These are phyloP conservation scores for Trapa incisa DNA, from an alignment of 345 rosid genomes.

Conservation along the genomic window DNA sequence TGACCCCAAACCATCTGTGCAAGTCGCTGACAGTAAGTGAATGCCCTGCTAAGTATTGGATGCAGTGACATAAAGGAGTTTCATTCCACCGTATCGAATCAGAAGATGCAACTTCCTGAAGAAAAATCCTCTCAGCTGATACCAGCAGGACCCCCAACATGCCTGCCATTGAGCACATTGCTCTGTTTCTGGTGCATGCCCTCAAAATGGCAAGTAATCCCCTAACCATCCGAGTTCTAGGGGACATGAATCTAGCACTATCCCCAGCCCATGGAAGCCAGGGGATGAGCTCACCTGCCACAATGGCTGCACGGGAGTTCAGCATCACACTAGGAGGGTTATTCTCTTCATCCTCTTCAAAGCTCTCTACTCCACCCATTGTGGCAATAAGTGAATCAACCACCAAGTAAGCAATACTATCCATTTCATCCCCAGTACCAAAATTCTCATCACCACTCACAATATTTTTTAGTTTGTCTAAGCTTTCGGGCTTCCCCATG, in stretches of 20 bases:
- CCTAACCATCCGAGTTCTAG: conserved; percentile 83
- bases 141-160: conserved; percentile 72
- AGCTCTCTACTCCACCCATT: conserved; percentile 99
- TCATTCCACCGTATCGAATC: conserved; percentile 56
- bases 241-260: conserved; percentile 58
- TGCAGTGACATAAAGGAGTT: conserved; percentile 66
- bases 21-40: conserved; percentile 76
- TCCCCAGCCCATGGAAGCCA: conserved; percentile 80
- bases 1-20: conserved; percentile 67
- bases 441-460: conserved; percentile 68
- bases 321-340: conserved; percentile 99
- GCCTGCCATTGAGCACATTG: conserved; percentile 96
- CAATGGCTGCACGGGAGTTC: conserved; percentile 94
- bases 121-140: conserved; percentile 69
- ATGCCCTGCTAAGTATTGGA: conserved; percentile 84
- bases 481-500: conserved; percentile 94
- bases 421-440: conserved; percentile 65
- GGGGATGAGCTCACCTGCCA: conserved; percentile 87
- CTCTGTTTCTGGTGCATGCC: conserved; percentile 97
- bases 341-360: conserved; percentile 84
- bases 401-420: conserved; percentile 68
- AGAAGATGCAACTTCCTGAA: conserved; percentile 38
- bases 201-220: conserved; percentile 88
- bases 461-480: conserved; percentile 76
- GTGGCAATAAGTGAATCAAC: conserved; percentile 96